Percentiles rank a stretch among this genome's conserved stretches.
These are phyloP conservation scores for Cyberlindnera japonica DNA, from an alignment of 805 yeast genomes.

Conservation along the genomic window DNA sequence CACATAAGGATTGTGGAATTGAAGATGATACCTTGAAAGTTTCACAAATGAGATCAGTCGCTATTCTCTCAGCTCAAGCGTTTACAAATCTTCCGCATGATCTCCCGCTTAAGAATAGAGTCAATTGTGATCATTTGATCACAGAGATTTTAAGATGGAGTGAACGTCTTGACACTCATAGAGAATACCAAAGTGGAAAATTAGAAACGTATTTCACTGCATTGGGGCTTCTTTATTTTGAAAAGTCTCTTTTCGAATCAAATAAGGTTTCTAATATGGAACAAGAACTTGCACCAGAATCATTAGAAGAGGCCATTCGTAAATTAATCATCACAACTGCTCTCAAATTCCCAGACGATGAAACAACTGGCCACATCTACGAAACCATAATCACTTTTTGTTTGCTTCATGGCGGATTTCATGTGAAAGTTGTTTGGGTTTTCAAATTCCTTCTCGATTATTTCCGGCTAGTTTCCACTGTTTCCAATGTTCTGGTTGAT, in stretches of 20 bases:
- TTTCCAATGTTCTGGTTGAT: not conserved
- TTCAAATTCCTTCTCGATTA: slow-evolving; percentile 36
- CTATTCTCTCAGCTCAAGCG: not conserved
- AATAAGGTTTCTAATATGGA: not conserved
- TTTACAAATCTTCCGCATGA: not conserved
- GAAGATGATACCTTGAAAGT: not conserved
- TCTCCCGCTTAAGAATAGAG: not conserved
- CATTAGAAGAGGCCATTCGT: slow-evolving; percentile 14
- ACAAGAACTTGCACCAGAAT: not conserved
- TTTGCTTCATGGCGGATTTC: slow-evolving; percentile 42
- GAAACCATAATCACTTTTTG: slow-evolving; percentile 41
- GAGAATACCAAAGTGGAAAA: not conserved
- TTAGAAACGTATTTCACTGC: not conserved
- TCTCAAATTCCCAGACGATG: slow-evolving; percentile 35
- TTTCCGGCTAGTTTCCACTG: slow-evolving; percentile 11
- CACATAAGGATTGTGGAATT: too few species aligned
- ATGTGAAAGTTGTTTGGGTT: slow-evolving; percentile 39
- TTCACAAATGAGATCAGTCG: not conserved
- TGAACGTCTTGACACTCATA: not conserved
- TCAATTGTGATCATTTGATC: not conserved
- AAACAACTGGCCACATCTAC: slow-evolving; percentile 32
- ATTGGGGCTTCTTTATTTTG: slow-evolving; percentile 9
- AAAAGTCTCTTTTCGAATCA: slow-evolving; percentile 5
- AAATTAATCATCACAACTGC: slow-evolving; percentile 18
- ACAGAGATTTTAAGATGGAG: not conserved